Percentiles rank a stretch among this genome's conserved stretches.
Evolutionary conservation across 2,329 filamentous ascomycete species (phyloP).

Genomic region (Sporothrix brunneoviolacea): DNA sequence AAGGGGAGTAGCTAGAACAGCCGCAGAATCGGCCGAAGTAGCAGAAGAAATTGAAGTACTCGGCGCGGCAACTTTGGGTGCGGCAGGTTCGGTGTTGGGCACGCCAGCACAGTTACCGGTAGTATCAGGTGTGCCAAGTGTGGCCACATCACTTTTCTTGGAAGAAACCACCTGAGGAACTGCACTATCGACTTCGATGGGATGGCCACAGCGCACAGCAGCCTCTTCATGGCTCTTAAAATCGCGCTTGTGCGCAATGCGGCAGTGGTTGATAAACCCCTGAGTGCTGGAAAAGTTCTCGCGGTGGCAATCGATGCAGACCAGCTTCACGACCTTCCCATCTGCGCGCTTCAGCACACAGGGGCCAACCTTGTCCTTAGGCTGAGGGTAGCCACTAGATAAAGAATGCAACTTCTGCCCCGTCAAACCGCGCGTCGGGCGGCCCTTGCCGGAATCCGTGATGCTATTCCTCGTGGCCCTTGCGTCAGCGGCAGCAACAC

Average conservation of each 20-base stretch:
- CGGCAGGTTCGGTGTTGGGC: not conserved
- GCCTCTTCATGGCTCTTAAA: slow-evolving; percentile 96
- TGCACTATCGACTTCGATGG: slow-evolving; percentile 63
- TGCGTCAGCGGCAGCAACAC: slow-evolving; percentile 54
- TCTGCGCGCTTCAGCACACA: slow-evolving; percentile 82
- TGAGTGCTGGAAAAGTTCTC: slow-evolving; percentile 94
- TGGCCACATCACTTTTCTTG: not conserved
- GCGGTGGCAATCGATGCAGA: slow-evolving; percentile 81
- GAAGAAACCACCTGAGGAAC: slow-evolving; percentile 22
- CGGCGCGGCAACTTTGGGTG: not conserved
- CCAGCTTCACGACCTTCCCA: slow-evolving; percentile 78
- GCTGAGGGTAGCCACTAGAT: slow-evolving; percentile 61
- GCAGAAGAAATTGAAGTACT: slow-evolving; percentile 16
- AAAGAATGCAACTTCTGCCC: slow-evolving; percentile 63
- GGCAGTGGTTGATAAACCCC: slow-evolving; percentile 98
- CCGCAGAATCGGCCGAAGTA: not conserved
- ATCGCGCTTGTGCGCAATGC: slow-evolving; percentile 86
- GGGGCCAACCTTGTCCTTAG: slow-evolving; percentile 77
- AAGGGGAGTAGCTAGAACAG: not conserved
- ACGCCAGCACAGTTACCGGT: too few relatives aligned
- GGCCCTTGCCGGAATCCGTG: slow-evolving; percentile 49
- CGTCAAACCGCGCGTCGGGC: slow-evolving; percentile 41
- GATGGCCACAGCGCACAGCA: slow-evolving; percentile 77
- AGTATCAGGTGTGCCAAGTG: slow-evolving; percentile 16
- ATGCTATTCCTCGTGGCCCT: slow-evolving; percentile 74